phyloP scores from a whole-genome alignment of 192 early-diverging fungal genomes.

The Geranomyces variabilis region DNA sequence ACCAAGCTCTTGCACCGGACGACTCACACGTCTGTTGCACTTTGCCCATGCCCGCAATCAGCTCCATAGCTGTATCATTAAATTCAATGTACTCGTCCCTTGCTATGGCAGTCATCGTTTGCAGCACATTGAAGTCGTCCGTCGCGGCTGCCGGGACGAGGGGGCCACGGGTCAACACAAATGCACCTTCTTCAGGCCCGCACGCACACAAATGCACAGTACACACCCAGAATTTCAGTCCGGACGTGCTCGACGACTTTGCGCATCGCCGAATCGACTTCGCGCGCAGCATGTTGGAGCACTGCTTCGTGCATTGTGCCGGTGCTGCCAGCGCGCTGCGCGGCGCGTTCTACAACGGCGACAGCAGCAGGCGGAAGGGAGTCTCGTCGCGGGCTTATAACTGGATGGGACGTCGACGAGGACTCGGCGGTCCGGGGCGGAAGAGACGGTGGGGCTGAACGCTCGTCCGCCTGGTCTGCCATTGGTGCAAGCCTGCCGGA shows the following conservation, averaged over 20 bases:
- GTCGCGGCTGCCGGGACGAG: conserved; percentile 10
- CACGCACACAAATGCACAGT: background rate
- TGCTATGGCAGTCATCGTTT: conserved; percentile 20
- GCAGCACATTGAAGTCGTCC: conserved; percentile 21
- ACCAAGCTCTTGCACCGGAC: background rate
- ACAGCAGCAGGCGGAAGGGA: no score
- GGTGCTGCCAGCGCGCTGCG: background rate
- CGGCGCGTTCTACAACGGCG: no score
- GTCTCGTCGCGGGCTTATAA: no score
- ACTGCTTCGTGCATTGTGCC: background rate
- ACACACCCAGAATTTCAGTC: conserved; percentile 17
- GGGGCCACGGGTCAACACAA: background rate
- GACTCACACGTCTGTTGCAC: conserved; percentile 29
- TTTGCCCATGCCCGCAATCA: conserved; percentile 27
- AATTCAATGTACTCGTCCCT: conserved; percentile 22
- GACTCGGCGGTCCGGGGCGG: no score
- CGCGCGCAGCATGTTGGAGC: background rate
- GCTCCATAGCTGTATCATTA: conserved; percentile 21
- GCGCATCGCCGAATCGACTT: conserved; percentile 7
- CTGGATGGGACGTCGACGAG: no score
- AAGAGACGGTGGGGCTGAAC: no score
- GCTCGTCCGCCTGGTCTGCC: no score
- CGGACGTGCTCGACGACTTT: conserved; percentile 14
- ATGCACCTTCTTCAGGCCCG: no score
- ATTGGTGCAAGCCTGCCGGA: no score